These are phyloP conservation scores for Oldenlandia corymbosa DNA, from an alignment of 257 asterid genomes.

Conservation along the genomic window DNA sequence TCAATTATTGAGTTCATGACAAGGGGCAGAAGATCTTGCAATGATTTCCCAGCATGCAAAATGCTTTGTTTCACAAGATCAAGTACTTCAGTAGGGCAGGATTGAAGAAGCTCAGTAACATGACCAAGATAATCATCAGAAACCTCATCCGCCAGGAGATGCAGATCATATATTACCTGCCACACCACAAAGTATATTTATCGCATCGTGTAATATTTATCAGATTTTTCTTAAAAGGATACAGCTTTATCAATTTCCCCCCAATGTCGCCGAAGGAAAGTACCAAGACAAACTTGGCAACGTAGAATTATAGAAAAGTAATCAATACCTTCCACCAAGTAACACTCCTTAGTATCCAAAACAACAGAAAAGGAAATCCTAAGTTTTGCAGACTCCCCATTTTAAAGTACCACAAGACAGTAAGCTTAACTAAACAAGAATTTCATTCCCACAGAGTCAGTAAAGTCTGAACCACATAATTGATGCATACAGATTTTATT, in stretches of 20 bases:
- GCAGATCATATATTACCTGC: constrained; percentile 79
- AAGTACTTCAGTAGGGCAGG: constrained; percentile 68
- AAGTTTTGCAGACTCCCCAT: background rate
- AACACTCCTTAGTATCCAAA: background rate
- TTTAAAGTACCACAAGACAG: background rate
- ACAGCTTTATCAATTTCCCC: background rate
- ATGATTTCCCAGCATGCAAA: constrained; percentile 65
- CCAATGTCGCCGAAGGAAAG: too few relatives aligned
- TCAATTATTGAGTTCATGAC: constrained; percentile 62
- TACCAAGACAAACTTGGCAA: constrained; percentile 6
- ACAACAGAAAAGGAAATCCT: background rate
- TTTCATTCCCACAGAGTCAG: background rate
- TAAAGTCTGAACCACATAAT: background rate
- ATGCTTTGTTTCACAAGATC: constrained; percentile 86
- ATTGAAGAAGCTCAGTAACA: constrained; percentile 64
- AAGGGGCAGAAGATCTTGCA: constrained; percentile 63
- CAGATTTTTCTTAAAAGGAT: background rate
- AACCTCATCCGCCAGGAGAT: constrained; percentile 59
- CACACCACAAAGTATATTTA: constrained; percentile 12
- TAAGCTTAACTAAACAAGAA: background rate
- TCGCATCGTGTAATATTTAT: background rate
- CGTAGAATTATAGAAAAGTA: background rate
- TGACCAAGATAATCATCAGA: constrained; percentile 59
- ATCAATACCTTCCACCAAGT: background rate
- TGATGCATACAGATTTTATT: background rate